Conservation (phyloP, 1,139 yeast genomes). For the Yamadazyma friedrichii region DNA sequence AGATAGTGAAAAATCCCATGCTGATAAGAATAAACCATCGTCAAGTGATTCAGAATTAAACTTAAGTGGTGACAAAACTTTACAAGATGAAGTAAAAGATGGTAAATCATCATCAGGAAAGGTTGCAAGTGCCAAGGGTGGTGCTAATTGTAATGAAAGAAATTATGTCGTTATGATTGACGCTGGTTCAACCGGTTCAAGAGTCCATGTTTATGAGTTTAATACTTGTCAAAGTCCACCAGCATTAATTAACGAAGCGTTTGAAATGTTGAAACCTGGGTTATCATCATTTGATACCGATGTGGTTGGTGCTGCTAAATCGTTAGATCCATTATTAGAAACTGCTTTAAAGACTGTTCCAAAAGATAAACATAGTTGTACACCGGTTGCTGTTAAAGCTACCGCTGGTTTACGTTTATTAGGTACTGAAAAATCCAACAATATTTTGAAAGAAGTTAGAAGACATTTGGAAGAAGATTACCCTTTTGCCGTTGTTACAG, state of each 20-base stretch:
- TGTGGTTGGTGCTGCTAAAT: slow-evolving; percentile 78
- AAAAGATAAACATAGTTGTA: slow-evolving; percentile 63
- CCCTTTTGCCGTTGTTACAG: slow-evolving; percentile 88
- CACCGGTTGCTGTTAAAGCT: slow-evolving; percentile 96
- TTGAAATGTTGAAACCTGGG: slow-evolving; percentile 91
- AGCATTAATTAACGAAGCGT: slow-evolving; percentile 68
- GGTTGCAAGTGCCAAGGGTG: slow-evolving; percentile 1
- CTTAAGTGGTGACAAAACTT: slow-evolving; percentile 1
- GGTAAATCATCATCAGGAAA: neutral
- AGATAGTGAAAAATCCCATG: slow-evolving; percentile 16
- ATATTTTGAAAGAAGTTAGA: slow-evolving; percentile 75
- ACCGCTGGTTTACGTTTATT: slow-evolving; percentile 93
- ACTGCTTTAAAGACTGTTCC: slow-evolving; percentile 79
- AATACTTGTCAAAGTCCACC: slow-evolving; percentile 86
- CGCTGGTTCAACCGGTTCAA: slow-evolving; percentile 96
- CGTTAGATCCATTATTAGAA: slow-evolving; percentile 77
- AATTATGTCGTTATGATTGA: slow-evolving; percentile 82
- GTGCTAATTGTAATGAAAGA: slow-evolving; percentile 26
- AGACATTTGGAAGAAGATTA: slow-evolving; percentile 69
- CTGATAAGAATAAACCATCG: slow-evolving; percentile 13
- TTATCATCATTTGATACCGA: slow-evolving; percentile 82
- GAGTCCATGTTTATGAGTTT: slow-evolving; percentile 91
- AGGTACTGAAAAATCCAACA: slow-evolving; percentile 70
- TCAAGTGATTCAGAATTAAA: slow-evolving; percentile 2
- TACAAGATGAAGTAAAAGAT: neutral